Base-by-base conservation (phyloP, 2,329 filamentous ascomycete genomes). In the Fusarium sp. region DNA sequence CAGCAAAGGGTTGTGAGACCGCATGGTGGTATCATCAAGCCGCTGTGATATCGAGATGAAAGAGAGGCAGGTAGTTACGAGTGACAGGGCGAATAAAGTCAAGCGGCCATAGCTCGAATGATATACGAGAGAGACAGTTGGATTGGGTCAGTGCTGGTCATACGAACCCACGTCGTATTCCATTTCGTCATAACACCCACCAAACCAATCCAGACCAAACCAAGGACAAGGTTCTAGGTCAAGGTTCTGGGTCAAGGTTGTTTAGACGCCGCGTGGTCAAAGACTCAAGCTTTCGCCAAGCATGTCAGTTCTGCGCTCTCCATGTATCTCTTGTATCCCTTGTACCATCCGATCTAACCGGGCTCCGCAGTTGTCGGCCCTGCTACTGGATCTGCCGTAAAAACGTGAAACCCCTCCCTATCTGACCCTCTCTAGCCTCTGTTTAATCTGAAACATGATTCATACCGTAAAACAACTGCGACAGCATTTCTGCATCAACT, bases 301-400 rank as follows among this genome's bases (percentile, higher is more conserved):
- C 44, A 38, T 57, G 44, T 39, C 55, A 67, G 38, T 55, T 31
- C 28, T 73, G 60, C 28, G 17, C 45, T 31, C 26, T 51, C 47
- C 48, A 8, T 35, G 28, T 24, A 24, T 44, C 15, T n/a, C 41
- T n/a, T 28, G 33, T 33, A 20, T 47, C 44, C 26, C 26, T 15
- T 28, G 54, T 54, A 45, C 70, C 70, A 70, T 58, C 70, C 70
- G 70, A 70, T 73, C 70, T 73, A 73, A 41, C 70, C 70, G 65
- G 49, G 26, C 24, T 31, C 39, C 41, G 5, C 28, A 35, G 20
- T 41, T 28, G 20, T n/a, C n/a, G 22, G 20, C 54, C 36, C 26
- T 47, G 12, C 20, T 28, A 68, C 63, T 68, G 63, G 65, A 22
- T 38, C 36, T 31, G 5, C 24, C 63, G 65, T 63, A 62, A 68